Evolutionary conservation across 352 stramenopile species (phyloP).

Genomic region (Blastocystis sp.): DNA sequence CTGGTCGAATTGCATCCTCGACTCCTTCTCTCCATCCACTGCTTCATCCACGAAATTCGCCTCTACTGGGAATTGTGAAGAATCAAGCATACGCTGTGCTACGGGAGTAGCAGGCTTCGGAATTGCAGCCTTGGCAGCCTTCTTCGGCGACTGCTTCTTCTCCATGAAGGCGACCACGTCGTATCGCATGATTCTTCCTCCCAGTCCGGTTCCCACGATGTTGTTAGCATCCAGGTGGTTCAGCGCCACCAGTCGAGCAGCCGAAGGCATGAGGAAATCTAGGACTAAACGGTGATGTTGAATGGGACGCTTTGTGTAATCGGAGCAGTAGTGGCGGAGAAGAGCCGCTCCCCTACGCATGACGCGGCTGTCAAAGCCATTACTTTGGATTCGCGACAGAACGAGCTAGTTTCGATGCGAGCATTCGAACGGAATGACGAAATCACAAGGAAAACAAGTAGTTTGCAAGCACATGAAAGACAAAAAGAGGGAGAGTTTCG

Average conservation of each 20-base stretch:
- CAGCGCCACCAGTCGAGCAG: conserved; percentile 27
- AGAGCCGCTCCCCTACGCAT: not conserved
- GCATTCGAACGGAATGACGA: not conserved
- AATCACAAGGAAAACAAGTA: too few relatives aligned
- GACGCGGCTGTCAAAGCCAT: not conserved
- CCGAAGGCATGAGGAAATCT: conserved; percentile 56
- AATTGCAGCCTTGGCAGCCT: not conserved
- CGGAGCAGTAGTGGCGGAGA: conserved; percentile 9
- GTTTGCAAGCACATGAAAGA: not conserved
- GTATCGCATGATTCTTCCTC: conserved; percentile 40
- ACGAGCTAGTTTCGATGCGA: not conserved
- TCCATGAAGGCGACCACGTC: conserved; percentile 33
- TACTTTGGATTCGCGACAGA: not conserved
- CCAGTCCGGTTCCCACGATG: conserved; percentile 23
- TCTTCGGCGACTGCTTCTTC: not conserved
- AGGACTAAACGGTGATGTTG: not conserved
- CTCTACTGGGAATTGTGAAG: not conserved
- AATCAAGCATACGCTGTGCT: not conserved
- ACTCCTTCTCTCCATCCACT: not conserved
- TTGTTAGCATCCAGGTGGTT: conserved; percentile 34
- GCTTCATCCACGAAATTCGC: conserved; percentile 19
- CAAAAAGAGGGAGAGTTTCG: not conserved
- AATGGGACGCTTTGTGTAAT: conserved; percentile 32
- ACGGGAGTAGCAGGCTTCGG: not conserved
- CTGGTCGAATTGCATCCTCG: conserved; percentile 29